phyloP scores from a whole-genome alignment of 2,329 filamentous ascomycete species.

The Emergomyces pasteurianus region DNA sequence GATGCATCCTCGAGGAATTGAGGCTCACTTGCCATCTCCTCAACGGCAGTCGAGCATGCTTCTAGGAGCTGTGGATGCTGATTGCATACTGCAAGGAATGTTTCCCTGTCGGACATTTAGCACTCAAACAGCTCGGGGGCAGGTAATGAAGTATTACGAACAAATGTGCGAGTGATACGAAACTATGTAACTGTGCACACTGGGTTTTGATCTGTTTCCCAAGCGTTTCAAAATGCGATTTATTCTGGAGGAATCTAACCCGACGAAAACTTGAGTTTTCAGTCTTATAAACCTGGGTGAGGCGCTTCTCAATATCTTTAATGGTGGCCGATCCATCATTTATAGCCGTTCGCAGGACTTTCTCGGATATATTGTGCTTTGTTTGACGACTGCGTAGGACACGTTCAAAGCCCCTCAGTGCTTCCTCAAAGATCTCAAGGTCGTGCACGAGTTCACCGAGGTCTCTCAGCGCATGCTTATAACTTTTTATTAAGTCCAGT shows the following conservation, averaged over 20 bases:
- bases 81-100: slow-evolving; percentile 7
- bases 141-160: slow-evolving; percentile 3
- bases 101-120: slow-evolving; percentile 4
- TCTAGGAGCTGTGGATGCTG: slow-evolving; percentile 9
- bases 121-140: not conserved
- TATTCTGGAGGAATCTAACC: slow-evolving; percentile 10
- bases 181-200: slow-evolving; percentile 8
- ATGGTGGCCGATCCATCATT: slow-evolving; percentile 5
- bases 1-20: not conserved
- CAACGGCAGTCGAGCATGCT: slow-evolving; percentile 4
- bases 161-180: slow-evolving; percentile 9
- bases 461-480: not conserved
- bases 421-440: slow-evolving; percentile 8
- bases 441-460: slow-evolving; percentile 5
- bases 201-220: slow-evolving; percentile 6
- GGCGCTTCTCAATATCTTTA: slow-evolving; percentile 5
- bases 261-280: slow-evolving; percentile 9
- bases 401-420: slow-evolving; percentile 10
- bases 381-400: slow-evolving; percentile 10
- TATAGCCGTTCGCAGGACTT: slow-evolving; percentile 5
- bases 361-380: slow-evolving; percentile 5
- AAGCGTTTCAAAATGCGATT: slow-evolving; percentile 5
- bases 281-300: slow-evolving; percentile 5
- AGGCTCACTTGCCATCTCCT: slow-evolving; percentile 5
- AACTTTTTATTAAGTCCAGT: not conserved